phyloP scores from a whole-genome alignment of 2,329 filamentous ascomycete species.

The Alternaria tenuissima region DNA sequence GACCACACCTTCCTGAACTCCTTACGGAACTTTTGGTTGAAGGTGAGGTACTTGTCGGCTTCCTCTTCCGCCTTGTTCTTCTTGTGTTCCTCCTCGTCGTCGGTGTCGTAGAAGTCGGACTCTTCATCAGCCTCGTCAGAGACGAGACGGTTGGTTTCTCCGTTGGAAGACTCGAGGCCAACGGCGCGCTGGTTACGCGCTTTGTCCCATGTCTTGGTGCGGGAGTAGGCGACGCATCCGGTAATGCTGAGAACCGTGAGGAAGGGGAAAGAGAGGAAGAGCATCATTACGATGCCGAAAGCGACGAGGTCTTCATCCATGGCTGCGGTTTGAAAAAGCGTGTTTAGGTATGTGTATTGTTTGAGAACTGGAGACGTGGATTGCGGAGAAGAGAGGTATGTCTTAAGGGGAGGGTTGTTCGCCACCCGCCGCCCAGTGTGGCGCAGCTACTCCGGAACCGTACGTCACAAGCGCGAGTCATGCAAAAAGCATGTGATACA shows the following conservation, averaged over 20 bases:
- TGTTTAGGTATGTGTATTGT: not conserved
- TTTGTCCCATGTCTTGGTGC: slow-evolving; percentile 45
- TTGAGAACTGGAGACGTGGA: not conserved
- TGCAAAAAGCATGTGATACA: not conserved
- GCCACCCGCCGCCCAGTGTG: slow-evolving; percentile 12
- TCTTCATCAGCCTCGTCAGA: slow-evolving; percentile 22
- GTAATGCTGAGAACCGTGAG: slow-evolving; percentile 33
- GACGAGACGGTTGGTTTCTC: slow-evolving; percentile 28
- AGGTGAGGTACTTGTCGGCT: slow-evolving; percentile 36
- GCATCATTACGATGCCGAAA: slow-evolving; percentile 32
- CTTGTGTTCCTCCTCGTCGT: slow-evolving; percentile 40
- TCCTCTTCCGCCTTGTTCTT: slow-evolving; percentile 42
- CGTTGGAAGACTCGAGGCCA: slow-evolving; percentile 30
- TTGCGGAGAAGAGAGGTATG: not conserved
- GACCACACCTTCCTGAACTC: slow-evolving; percentile 42
- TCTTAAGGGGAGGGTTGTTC: slow-evolving; percentile 5
- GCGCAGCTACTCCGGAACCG: slow-evolving; percentile 9
- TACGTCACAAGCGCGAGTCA: slow-evolving; percentile 7
- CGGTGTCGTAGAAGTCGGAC: slow-evolving; percentile 41
- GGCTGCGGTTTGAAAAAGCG: not conserved
- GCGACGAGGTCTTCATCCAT: slow-evolving; percentile 44
- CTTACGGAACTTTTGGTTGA: slow-evolving; percentile 43
- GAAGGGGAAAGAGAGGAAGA: slow-evolving; percentile 37
- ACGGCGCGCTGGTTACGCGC: slow-evolving; percentile 34
- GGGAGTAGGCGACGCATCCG: slow-evolving; percentile 37